Base-by-base conservation (phyloP, 345 rosid genomes). In the Eucalyptus regnans region DNA sequence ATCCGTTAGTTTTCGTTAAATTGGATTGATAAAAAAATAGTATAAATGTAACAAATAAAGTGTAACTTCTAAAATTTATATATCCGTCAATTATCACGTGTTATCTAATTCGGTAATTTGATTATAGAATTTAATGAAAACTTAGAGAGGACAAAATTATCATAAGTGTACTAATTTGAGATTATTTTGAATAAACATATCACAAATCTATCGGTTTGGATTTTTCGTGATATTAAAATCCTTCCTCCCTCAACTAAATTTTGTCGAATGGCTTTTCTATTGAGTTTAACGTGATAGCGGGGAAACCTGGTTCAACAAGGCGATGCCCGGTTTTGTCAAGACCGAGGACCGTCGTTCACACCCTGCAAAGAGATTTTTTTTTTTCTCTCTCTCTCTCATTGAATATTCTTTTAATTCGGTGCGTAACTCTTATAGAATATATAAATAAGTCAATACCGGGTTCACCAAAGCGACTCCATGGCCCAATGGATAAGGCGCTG, bases 401-500 rank as follows among this genome's bases (percentile, higher is more conserved):
- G 12, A 29, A 29, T 29, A 12, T 62, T 62, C 33, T 29, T 62
- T 12, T 62, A 12, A 62, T 29, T 12, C 29, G 8, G 16, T 62
- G 0, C 12, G 8, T 7, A 20, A 52, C 5, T 18, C 0, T 18
- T 20, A 52, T 3, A 52, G 5, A 20, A 3, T 52, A 52, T 52
- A 8, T 52, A 1, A 52, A 18, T 8, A 20, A 52, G 0, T 52
- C 10, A 20, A 20, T 52, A 52, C 9, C 5, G 1, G 0, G 0
- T 0, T 9, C 1, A 23, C 0, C 29, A 5, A 62, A 62, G 68
- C 0, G 68, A 62, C 95, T 95, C 93, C 93, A 86, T 94, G 96
- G 95, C 94, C 96, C 94, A 96, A 95, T 95, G 99, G 97, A 97
- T 93, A 95, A 95, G 97, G 97, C 96, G 94, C 99, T 96, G 96